Base-by-base conservation (phyloP, 345 rosid species). In the Syzygium jambos region DNA sequence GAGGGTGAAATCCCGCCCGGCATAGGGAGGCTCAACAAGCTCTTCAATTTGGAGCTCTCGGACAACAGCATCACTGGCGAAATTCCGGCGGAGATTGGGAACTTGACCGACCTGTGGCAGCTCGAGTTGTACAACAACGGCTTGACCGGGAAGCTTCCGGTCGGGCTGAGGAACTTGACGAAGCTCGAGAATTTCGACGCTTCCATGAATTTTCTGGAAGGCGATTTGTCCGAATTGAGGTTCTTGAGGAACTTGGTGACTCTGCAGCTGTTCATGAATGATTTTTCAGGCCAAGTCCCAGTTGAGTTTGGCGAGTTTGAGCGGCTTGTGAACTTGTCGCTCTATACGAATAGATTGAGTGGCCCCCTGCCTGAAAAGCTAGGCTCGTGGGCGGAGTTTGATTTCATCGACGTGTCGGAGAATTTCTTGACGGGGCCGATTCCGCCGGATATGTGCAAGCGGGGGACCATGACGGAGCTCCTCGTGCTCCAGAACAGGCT, bases 371-470 rank as follows among this genome's bases (percentile, higher is more conserved):
- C 94, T 8, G 85, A 27, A 27, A 63, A 87, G 85, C 89, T 93
- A 14, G 93, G 94, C 11, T 93, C 93, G 5, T 90, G 93, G 93
- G 84, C 93, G 7, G 51, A 90, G 10, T 93, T 93, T 53, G 61
- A 65, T 78, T 91, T 49, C 89, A 91, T 93, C 65, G 94, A 93
- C 86, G 92, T 91, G 52, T 91, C 94, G 1, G 94, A 93, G 86
- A 93, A 93, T 88, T 85, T 85, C 68, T 78, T 93, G 85, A 90
- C 92, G 3, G 94, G 94, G 17, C 54, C 91, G 27, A 90, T 93
- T 68, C 93, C 94, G 16, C 90, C 94, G 6, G 86, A 91, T 59
- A 93, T 93, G 94, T 93, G 94, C 86, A 90, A 85, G 80, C 86
- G 78, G 56, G 88, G 90, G 87, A 89, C 78, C 53, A 89, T 89